Percentiles rank a stretch among this genome's conserved stretches.
These are phyloP conservation scores for Fraxinus excelsior DNA, from an alignment of 257 asterid species.

Conservation along the genomic window DNA sequence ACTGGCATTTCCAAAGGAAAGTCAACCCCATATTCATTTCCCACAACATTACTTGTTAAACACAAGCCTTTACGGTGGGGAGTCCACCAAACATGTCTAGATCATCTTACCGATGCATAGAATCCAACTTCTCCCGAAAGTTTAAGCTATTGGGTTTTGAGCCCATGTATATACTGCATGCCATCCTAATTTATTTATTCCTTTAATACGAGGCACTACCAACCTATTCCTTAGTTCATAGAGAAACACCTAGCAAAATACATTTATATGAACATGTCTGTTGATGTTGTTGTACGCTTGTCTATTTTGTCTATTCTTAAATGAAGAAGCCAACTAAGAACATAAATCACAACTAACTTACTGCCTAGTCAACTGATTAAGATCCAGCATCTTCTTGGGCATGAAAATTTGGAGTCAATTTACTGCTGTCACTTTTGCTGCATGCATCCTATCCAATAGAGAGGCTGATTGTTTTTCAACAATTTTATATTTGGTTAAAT, in stretches of 20 bases:
- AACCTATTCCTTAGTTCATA: neutral
- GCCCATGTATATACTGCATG: neutral
- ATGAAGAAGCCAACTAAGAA: neutral
- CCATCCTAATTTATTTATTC: neutral
- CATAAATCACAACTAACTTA: neutral
- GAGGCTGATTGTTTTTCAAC: neutral
- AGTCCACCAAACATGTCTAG: neutral
- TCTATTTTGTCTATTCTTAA: neutral
- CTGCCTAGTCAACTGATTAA: neutral
- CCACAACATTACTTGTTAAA: neutral
- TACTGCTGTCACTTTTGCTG: neutral
- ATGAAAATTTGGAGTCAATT: neutral
- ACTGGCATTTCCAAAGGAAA: neutral
- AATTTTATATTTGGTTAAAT: neutral
- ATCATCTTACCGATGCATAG: neutral
- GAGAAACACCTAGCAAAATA: neutral
- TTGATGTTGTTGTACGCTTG: neutral
- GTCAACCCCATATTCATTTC: neutral
- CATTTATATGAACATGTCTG: neutral
- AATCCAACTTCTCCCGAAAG: neutral
- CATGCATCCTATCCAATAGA: neutral
- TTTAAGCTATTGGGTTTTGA: neutral
- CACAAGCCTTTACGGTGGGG: neutral
- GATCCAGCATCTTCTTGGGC: neutral
- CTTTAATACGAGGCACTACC: too few species aligned